Base-by-base conservation (phyloP, 768 basidiomycete genomes). In the Rhodosporidiobolus odoratus region DNA sequence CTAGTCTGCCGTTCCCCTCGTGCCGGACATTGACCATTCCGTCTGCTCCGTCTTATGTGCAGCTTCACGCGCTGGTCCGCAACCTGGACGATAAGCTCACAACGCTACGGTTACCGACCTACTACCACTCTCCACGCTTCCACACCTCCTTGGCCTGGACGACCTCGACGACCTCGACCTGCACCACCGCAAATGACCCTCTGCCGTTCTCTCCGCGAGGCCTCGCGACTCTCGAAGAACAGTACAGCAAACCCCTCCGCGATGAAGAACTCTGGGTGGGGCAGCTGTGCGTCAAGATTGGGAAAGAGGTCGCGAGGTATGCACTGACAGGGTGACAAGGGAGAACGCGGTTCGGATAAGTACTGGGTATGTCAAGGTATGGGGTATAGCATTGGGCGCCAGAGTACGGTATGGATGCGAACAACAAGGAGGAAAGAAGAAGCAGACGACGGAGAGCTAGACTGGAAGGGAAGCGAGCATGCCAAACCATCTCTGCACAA, bases 131-230 rank as follows among this genome's bases (percentile, higher is more conserved):
- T 38, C 92, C 94, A 27, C 85, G 87, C 54, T 96, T 93, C 76
- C 94, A 97, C 77, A 84, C 89, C 19, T 94, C 92, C 3, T 86
- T 96, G 64, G 91, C 87, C 16, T 96, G 94, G 93, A 86, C 67
- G 1, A 21, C 48, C 35, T 4, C 23, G 7, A 50, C 53, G 2
- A 13, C 27, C 30, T n/a, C 53, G 3, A 35, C 52, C 30, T 87
- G 3, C 12, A n/a, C 19, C 12, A 13, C 38, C 7, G 9, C 23
- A 23, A 19, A 4, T 13, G 38, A 25, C 66, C 81, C n/a, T n/a
- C n/a, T 83, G 25, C 78, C 79, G 27, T 82, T 90, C 73, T 86
- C 87, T 21, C 77, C 76, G 17, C 75, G 79, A 3, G 73, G 87
- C 48, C 77, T 90, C 30, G 73, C 81, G 17, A 73, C 75, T 4